These are phyloP conservation scores for Penicillium sp. DNA, from an alignment of 2,329 filamentous ascomycete genomes.

Conservation along the genomic window DNA sequence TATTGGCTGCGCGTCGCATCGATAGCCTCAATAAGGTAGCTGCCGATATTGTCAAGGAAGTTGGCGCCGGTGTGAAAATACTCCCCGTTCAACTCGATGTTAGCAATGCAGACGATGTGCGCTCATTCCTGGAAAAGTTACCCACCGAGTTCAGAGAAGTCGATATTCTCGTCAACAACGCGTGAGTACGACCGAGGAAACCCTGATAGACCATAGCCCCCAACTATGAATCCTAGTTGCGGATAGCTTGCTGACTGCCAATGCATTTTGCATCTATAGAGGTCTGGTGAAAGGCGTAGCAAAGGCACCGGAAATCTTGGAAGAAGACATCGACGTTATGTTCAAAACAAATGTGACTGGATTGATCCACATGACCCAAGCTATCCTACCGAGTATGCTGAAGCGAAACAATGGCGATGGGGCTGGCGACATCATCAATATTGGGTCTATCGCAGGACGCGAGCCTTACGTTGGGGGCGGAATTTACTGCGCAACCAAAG, in stretches of 20 bases:
- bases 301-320: background rate
- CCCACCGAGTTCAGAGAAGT: background rate
- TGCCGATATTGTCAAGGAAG: background rate
- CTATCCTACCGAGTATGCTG: background rate
- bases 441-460: background rate
- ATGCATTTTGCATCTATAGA: background rate
- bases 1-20: background rate
- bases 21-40: background rate
- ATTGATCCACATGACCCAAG: background rate
- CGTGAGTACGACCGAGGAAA: background rate
- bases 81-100: background rate
- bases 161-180: background rate
- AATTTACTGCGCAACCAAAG: background rate
- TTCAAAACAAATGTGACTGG: background rate
- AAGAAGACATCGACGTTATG: background rate
- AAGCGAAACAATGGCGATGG: background rate
- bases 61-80: background rate
- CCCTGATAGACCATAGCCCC: too few species aligned
- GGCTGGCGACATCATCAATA: background rate
- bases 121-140: background rate
- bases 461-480: background rate
- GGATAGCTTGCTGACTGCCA: background rate
- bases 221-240: too few species aligned
- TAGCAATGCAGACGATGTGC: background rate
- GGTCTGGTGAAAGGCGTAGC: background rate